A percentile compares a stretch with the other conserved stretches of the same genome.
These are phyloP conservation scores for Ceratobasidium papillatum DNA, from an alignment of 1,284 basidiomycete genomes.

Conservation along the genomic window DNA sequence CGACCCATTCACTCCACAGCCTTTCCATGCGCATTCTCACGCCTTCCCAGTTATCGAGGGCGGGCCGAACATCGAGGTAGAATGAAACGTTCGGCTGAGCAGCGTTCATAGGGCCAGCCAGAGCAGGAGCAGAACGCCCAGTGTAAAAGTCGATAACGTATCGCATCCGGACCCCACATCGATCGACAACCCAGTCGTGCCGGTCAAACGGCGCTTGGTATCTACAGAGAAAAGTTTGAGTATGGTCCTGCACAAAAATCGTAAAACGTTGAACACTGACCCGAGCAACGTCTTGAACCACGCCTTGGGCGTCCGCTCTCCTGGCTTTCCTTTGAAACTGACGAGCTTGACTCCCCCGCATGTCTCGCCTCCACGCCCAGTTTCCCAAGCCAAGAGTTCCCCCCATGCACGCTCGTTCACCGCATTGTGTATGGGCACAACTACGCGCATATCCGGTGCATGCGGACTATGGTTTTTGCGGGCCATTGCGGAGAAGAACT, in stretches of 20 bases:
- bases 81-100: conserved; percentile 68
- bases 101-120: conserved; percentile 50
- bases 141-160: conserved; percentile 99
- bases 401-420: conserved; percentile 98
- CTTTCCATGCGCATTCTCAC: conserved; percentile 70
- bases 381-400: conserved; percentile 91
- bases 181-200: conserved; percentile 96
- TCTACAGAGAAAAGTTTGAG: conserved; percentile 55
- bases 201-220: conserved; percentile 96
- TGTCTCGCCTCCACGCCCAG: conserved; percentile 74
- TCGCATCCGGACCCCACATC: conserved; percentile 86
- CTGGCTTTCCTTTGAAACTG: conserved; percentile 84
- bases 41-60: conserved; percentile 91
- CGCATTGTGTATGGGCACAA: conserved; percentile 99
- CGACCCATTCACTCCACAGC: conserved; percentile 15
- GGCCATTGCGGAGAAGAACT: conserved; percentile 95
- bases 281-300: conserved; percentile 84
- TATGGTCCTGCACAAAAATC: background rate
- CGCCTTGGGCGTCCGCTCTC: conserved; percentile 81
- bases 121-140: conserved; percentile 64
- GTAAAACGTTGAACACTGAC: conserved; percentile 61
- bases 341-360: conserved; percentile 88
- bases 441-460: conserved; percentile 88
- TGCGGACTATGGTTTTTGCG: conserved; percentile 90
- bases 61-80: conserved; percentile 93